Percentiles rank a stretch among this genome's conserved stretches.
Conservation (phyloP, 1,139 yeast genomes). For the Saccharomyces pastorianus region DNA sequence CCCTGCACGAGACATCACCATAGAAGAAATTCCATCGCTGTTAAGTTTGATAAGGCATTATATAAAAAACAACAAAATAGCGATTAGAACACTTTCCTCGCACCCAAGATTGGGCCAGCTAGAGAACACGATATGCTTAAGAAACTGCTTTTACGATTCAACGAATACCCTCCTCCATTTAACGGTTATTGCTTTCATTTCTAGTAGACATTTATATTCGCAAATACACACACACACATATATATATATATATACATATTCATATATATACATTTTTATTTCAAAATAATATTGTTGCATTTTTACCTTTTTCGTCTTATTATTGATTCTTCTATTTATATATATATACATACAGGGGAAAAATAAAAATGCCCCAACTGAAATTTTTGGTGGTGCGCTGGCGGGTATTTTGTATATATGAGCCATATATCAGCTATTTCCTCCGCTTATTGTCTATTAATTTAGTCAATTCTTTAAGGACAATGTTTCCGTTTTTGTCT, state of each 20-base stretch:
- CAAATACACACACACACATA: neutral
- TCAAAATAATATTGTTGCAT: neutral
- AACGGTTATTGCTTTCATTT: neutral
- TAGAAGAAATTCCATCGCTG: constrained; percentile 29
- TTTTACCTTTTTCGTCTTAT: neutral
- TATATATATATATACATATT: neutral
- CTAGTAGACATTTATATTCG: neutral
- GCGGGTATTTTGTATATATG: neutral
- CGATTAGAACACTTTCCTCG: neutral
- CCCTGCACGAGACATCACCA: constrained; percentile 29
- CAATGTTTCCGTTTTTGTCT: neutral
- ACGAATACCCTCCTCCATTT: neutral
- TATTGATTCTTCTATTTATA: neutral
- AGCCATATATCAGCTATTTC: neutral
- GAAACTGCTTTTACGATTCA: neutral
- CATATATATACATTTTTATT: neutral
- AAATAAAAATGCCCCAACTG: neutral
- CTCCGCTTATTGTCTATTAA: neutral
- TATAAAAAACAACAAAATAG: constrained; percentile 5
- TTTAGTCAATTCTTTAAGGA: neutral
- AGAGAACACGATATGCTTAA: neutral
- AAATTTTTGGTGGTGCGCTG: neutral
- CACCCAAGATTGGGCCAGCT: neutral
- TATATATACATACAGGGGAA: neutral
- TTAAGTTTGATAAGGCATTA: constrained; percentile 24